A percentile compares a stretch with the other conserved stretches of the same genome.
Evolutionary conservation across 306 rosid species (phyloP).

Genomic region (Sphenostylis stenocarpa): DNA sequence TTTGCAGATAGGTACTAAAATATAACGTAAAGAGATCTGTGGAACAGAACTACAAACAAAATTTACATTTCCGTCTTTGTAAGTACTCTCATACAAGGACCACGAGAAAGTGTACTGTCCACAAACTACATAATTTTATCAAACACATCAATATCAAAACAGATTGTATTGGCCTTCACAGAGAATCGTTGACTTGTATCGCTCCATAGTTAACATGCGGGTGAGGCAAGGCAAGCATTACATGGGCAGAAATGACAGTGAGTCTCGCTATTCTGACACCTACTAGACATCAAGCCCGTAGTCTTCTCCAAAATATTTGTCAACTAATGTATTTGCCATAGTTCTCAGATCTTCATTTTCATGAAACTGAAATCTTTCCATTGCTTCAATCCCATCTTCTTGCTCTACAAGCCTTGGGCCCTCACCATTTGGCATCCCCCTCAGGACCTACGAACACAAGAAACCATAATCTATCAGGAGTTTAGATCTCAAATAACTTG

Average conservation of each 20-base stretch:
- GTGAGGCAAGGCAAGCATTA: conserved; percentile 1
- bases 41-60: background rate
- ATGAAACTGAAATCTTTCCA: conserved; percentile 97
- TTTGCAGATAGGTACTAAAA: background rate
- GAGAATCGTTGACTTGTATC: background rate
- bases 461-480: conserved; percentile 8
- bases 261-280: background rate
- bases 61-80: conserved; percentile 25
- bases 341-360: conserved; percentile 89
- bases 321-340: conserved; percentile 86
- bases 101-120: background rate
- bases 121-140: conserved; percentile 7
- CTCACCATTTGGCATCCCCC: conserved; percentile 86
- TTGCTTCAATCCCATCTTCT: conserved; percentile 92
- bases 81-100: background rate
- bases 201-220: conserved; percentile 12
- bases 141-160: conserved; percentile 14
- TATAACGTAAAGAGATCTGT: background rate
- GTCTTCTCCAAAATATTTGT: conserved; percentile 90
- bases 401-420: conserved; percentile 90
- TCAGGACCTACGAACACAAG: conserved; percentile 64
- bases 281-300: conserved; percentile 72
- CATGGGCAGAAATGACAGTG: background rate
- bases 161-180: conserved; percentile 16
- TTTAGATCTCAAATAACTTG: conserved; percentile 15